phyloP scores from a whole-genome alignment of 495 filamentous ascomycete species.

The Pseudoneurospora amorphoporcata region DNA sequence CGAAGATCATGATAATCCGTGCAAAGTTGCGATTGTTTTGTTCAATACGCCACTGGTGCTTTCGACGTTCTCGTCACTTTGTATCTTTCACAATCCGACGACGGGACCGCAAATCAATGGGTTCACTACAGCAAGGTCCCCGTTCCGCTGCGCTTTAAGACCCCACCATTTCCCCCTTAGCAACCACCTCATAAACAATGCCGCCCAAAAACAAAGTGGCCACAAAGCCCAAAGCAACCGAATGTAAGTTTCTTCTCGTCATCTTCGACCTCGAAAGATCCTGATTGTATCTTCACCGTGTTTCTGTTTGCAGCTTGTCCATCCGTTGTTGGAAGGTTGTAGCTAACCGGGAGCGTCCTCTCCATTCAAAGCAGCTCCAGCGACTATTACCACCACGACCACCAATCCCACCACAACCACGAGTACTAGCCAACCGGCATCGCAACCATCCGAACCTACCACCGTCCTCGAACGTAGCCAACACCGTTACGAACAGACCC shows the following conservation, averaged over 20 bases:
- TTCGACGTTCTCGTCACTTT: neutral
- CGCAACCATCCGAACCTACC: slow-evolving; percentile 9
- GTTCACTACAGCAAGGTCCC: neutral
- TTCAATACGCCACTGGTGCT: neutral
- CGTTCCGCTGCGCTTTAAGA: neutral
- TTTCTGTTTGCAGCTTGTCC: neutral
- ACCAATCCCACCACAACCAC: neutral
- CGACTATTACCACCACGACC: neutral
- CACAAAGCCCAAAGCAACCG: slow-evolving; percentile 20
- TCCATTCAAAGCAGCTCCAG: neutral
- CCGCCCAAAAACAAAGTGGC: slow-evolving; percentile 24
- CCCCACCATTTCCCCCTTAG: slow-evolving; percentile 2
- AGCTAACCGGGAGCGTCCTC: neutral
- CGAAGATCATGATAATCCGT: neutral
- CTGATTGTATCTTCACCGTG: neutral
- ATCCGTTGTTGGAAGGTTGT: neutral
- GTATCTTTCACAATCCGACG: neutral
- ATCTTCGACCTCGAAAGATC: neutral
- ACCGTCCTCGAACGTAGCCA: slow-evolving; percentile 27
- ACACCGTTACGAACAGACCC: slow-evolving; percentile 26
- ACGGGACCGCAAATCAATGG: neutral
- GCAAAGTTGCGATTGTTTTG: neutral
- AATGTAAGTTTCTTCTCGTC: slow-evolving; percentile 9
- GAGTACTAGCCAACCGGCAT: neutral
- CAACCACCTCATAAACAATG: slow-evolving; percentile 16